Evolutionary conservation across 805 yeast species (phyloP), one percentile per base, ranked within the genome.

Genomic region (Ogataea neopini): DNA sequence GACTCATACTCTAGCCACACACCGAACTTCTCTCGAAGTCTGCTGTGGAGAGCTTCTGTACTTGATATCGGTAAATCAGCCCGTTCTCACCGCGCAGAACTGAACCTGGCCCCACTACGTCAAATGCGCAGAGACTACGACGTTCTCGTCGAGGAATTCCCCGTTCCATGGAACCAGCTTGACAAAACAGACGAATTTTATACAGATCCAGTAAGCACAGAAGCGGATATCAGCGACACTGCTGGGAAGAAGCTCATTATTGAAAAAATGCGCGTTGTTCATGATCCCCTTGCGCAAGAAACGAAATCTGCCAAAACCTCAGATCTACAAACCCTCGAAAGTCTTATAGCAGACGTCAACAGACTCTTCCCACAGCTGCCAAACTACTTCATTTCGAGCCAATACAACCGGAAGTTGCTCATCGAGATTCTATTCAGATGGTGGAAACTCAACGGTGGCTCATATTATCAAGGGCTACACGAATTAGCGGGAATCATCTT

Each of bases 381-480:
- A 1, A 45, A 49, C 13, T 52, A 58, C 45, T 69, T 69, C 49
- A 64, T 68, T 14, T 48, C 60, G 10, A 60, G 49, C 44, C 26
- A 51, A 14, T 42, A 56, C 7, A 64, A 67, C 47, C 60, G 61
- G 37, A 42, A 48, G 23, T 40, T 43, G n/a, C 53, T 79, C 22
- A 68, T 76, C 25, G 74, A 73, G 49, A 59, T 77, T 2, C 60
- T 79, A 8, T 79, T 64, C 57, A 61, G 73, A 3, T 77, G 81
- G 80, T 67, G 79, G 48, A 76, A 75, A 60, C 70, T 76, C 52
- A 71, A 74, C 46, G 56, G 56, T 8, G 54, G 53, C 11, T 32
- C 44, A 3, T 75, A 75, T 51, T 74, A 72, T 51, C 84, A 79
- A 57, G 84, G 84, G 1, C 58, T 77, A 42, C 84, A 79, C 61